phyloP scores from a whole-genome alignment of 169 alveolate genomes.

The Theileria annulata region DNA sequence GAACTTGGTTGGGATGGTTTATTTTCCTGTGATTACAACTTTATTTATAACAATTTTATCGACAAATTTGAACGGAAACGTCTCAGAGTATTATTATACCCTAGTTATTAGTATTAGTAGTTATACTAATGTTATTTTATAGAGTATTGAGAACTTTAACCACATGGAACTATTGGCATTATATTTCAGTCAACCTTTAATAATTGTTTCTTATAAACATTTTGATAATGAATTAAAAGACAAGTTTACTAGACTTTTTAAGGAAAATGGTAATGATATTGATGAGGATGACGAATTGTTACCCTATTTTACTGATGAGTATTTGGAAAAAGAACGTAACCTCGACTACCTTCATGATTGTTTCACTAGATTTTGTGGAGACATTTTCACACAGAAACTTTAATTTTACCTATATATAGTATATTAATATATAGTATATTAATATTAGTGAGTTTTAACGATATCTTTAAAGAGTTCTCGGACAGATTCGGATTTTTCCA shows the following conservation, averaged over 20 bases:
- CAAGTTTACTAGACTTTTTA: background rate
- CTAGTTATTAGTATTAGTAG: background rate
- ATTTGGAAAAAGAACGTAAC: too few relatives aligned
- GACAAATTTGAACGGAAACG: slow-evolving; percentile 26
- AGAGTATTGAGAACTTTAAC: slow-evolving; percentile 46
- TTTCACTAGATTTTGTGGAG: background rate
- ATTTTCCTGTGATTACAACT: slow-evolving; percentile 26
- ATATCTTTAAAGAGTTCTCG: slow-evolving; percentile 54
- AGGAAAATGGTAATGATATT: too few relatives aligned
- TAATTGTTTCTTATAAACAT: slow-evolving; percentile 17
- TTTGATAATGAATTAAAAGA: background rate
- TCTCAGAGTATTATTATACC: slow-evolving; percentile 18
- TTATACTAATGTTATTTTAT: background rate
- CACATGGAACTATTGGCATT: slow-evolving; percentile 32
- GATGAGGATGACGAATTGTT: too few relatives aligned
- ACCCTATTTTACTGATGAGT: too few relatives aligned
- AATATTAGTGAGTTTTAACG: background rate
- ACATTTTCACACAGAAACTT: background rate
- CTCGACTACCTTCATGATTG: too few relatives aligned
- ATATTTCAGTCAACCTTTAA: slow-evolving; percentile 21
- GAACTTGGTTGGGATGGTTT: slow-evolving; percentile 47
- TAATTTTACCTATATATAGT: background rate
- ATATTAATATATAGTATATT: too few relatives aligned
- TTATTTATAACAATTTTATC: slow-evolving; percentile 25
- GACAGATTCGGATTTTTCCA: slow-evolving; percentile 36